A percentile compares a stretch with the other conserved stretches of the same genome.
Conservation (phyloP, 805 yeast genomes). For the Starmerella etchellsii region DNA sequence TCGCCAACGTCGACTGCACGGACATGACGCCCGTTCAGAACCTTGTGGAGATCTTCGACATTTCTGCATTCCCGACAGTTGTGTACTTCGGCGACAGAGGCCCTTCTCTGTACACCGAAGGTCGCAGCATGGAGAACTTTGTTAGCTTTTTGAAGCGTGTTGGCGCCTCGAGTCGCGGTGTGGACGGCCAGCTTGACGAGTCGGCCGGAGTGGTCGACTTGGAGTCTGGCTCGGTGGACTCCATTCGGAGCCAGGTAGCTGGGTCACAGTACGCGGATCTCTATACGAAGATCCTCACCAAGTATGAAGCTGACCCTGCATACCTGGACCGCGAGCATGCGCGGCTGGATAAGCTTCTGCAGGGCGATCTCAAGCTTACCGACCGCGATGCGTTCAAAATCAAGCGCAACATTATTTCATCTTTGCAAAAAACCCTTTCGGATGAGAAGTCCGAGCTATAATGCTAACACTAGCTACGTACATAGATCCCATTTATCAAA, state of each 20-base stretch:
- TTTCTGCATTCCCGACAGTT: slow-evolving; percentile 44
- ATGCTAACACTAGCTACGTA: too few species aligned
- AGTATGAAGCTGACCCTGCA: slow-evolving; percentile 21
- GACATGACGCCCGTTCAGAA: slow-evolving; percentile 28
- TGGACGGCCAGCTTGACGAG: slow-evolving; percentile 31
- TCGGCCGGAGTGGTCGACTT: slow-evolving; percentile 32
- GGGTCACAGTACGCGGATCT: slow-evolving; percentile 15
- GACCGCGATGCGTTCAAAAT: slow-evolving; percentile 40
- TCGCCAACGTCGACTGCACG: slow-evolving; percentile 39
- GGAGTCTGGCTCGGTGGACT: too few species aligned
- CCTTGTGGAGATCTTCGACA: slow-evolving; percentile 32
- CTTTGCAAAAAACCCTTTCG: too few species aligned
- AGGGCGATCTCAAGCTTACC: slow-evolving; percentile 28
- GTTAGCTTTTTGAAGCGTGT: slow-evolving; percentile 36
- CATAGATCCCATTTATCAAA: not conserved
- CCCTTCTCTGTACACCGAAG: slow-evolving; percentile 34
- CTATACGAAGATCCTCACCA: slow-evolving; percentile 24
- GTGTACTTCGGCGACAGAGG: slow-evolving; percentile 29
- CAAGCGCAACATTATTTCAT: slow-evolving; percentile 39
- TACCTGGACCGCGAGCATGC: slow-evolving; percentile 36
- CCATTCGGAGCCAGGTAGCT: slow-evolving; percentile 15
- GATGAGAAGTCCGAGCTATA: slow-evolving; percentile 23
- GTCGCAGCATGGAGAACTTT: slow-evolving; percentile 38
- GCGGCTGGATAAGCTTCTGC: slow-evolving; percentile 36
- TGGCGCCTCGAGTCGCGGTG: slow-evolving; percentile 31